phyloP scores from a whole-genome alignment of 306 rosid genomes.

The Luffa acutangula region DNA sequence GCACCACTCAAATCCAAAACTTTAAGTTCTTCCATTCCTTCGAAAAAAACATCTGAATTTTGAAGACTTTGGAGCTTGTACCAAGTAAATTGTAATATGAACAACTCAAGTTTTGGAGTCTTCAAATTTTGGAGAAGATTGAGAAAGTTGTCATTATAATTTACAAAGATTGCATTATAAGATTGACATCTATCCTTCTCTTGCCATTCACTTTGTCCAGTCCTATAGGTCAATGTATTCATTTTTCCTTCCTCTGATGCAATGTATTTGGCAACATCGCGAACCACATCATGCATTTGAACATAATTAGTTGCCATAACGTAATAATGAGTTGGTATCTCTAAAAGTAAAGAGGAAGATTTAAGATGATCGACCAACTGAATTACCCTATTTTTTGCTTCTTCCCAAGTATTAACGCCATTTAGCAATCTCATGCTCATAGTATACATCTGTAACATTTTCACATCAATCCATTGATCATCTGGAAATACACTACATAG shows the following conservation, averaged over 20 bases:
- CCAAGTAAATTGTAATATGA: too few relatives aligned
- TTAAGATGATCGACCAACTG: slow-evolving; percentile 10
- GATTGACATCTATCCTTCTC: too few relatives aligned
- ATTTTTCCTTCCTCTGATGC: neutral
- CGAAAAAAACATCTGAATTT: too few relatives aligned
- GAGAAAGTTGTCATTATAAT: neutral
- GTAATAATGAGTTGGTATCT: too few relatives aligned
- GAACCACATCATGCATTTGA: slow-evolving; percentile 10
- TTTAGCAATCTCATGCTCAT: neutral
- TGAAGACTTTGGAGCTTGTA: too few relatives aligned
- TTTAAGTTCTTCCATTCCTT: too few relatives aligned
- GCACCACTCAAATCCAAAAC: too few relatives aligned
- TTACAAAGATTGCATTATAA: neutral
- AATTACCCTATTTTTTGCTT: neutral
- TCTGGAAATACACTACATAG: neutral
- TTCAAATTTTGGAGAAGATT: neutral
- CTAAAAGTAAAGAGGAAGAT: slow-evolving; percentile 10
- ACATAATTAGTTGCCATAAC: accelerated
- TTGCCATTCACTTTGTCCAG: too few relatives aligned
- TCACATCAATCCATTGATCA: too few relatives aligned
- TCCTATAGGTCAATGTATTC: neutral
- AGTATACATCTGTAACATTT: too few relatives aligned
- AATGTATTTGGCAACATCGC: neutral
- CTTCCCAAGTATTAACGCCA: neutral
- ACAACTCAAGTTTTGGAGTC: neutral